Evolutionary conservation across 371 early-diverging fungal species (phyloP), one percentile per base, ranked within the genome.

Genomic region (Mucor sp.): DNA sequence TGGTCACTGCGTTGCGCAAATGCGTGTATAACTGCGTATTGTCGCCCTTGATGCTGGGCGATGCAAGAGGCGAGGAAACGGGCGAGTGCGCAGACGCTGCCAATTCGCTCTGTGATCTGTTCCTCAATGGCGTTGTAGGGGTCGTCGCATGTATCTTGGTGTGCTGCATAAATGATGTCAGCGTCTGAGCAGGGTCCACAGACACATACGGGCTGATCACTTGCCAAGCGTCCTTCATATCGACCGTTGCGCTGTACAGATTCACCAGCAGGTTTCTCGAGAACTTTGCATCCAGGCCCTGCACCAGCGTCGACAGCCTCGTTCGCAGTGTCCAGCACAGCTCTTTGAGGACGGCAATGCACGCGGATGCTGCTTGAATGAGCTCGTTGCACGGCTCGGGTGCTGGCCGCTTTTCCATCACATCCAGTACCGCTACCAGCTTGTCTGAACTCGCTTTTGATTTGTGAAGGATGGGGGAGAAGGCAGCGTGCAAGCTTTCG

Each of bases 191-290:
- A 23, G 72, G 68, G n/a, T 70, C 60, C 6, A 70, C 44, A 3
- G 73, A 43, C 27, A 70, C 50, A 21, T 67, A 61, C 4, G 77
- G 70, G n/a, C 58, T 17, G 23, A 87, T 65, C 14, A 72, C 74
- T 27, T 83, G 78, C 78, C 84, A 86, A 15, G 83, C 81, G 7
- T 81, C 73, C 43, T 85, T 79, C 19, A 85, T 79, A 72, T 88
- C 87, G 0, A 84, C 71, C 0, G 84, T 72, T 0, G 85, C 84
- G 32, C 83, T 81, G 60, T 88, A 83, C 1, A 88, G 66, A 39
- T 72, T 63, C 32, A 78, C 61, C 4, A 88, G 62, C 15, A 88
- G 55, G 47, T 84, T 80, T 35, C 88, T 72, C 50, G 78, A 74
- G 30, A 75, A 66, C 30, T 83, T 81, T 0, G 76, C 66, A 50